These are phyloP conservation scores for Wilcoxina mikolae DNA, from an alignment of 495 filamentous ascomycete genomes.

Conservation along the genomic window DNA sequence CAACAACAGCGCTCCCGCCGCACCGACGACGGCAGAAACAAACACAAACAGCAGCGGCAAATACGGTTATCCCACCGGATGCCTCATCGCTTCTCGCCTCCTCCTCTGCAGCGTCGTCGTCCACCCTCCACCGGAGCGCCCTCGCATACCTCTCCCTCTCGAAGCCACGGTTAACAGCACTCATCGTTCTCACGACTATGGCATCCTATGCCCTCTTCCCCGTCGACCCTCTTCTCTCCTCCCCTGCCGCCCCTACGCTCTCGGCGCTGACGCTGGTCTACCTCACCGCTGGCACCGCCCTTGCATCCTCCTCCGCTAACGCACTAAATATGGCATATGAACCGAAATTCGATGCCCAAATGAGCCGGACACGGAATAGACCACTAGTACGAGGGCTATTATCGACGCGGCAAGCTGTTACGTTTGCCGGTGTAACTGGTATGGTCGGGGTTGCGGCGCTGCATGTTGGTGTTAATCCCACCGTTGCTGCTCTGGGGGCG, in stretches of 20 bases:
- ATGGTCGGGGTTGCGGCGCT: conserved; percentile 50
- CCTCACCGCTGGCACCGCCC: conserved; percentile 75
- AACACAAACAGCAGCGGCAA: conserved; percentile 3
- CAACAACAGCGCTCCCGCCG: conserved; percentile 9
- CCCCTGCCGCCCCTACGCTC: conserved; percentile 63
- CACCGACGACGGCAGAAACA: conserved; percentile 16
- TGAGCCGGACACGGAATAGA: conserved; percentile 78
- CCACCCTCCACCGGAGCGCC: conserved; percentile 57
- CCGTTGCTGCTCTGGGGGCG: conserved; percentile 68
- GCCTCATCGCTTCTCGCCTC: conserved; percentile 68
- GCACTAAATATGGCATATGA: conserved; percentile 96
- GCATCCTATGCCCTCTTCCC: conserved; percentile 88
- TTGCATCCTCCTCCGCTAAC: conserved; percentile 76
- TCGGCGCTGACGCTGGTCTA: conserved; percentile 82
- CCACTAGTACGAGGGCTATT: conserved; percentile 77
- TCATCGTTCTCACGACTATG: conserved; percentile 82
- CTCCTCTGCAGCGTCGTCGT: conserved; percentile 48
- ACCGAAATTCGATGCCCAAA: conserved; percentile 74
- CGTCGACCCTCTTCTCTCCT: conserved; percentile 58
- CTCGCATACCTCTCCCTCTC: conserved; percentile 83
- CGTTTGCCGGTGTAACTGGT: conserved; percentile 64
- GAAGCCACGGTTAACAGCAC: conserved; percentile 83
- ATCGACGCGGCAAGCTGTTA: conserved; percentile 52
- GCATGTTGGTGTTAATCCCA: conserved; percentile 86
- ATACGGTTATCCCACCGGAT: conserved; percentile 48